Evolutionary conservation across 2,329 filamentous ascomycete genomes (phyloP), one percentile per base, ranked within the genome.

Genomic region (Macrophomina tecta): DNA sequence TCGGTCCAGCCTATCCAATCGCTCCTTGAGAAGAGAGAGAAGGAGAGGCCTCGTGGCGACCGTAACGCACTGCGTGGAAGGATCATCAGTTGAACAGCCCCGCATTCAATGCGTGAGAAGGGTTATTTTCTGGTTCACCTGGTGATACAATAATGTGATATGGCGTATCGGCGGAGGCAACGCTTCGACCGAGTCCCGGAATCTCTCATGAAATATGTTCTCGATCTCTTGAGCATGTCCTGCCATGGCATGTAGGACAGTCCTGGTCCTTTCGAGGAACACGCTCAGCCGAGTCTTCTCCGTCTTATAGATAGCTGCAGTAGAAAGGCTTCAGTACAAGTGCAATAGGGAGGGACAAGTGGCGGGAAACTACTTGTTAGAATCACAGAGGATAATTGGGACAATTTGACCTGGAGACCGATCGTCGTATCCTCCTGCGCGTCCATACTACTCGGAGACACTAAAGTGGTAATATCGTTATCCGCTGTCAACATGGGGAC

Each of bases 331-430:
- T 23, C 23, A 23, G 23, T 23, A 23, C 23, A 23, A 23, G 23
- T 23, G 23, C 2, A 23, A 2, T 23, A 23, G 32, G 12, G 11
- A 55, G 11, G 12, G n/a, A 12, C 1, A 1, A 0, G 9, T 23
- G 6, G 32, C n/a, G 2, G 18, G 5, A 23, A 38, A 32, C 38
- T 38, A 38, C 52, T 56, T 12, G 53, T 56, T 18, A 56, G 18
- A 18, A 56, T 40, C 9, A 56, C 53, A 1, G 53, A 56, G 0
- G n/a, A 42, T 36, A 56, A 8, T 3, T 56, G 53, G 5, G 53
- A 56, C n/a, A 56, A 36, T 36, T 56, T 56, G 32, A 55, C 52
- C 32, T 55, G 52, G 12, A 55, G 52, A 16, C 52, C 16, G 34
- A 56, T 40, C 1, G 53, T 42, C 2, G 34, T 56, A 16, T 56